Conservation (phyloP, 106 monocot genomes). For the Agapanthus africanus region DNA sequence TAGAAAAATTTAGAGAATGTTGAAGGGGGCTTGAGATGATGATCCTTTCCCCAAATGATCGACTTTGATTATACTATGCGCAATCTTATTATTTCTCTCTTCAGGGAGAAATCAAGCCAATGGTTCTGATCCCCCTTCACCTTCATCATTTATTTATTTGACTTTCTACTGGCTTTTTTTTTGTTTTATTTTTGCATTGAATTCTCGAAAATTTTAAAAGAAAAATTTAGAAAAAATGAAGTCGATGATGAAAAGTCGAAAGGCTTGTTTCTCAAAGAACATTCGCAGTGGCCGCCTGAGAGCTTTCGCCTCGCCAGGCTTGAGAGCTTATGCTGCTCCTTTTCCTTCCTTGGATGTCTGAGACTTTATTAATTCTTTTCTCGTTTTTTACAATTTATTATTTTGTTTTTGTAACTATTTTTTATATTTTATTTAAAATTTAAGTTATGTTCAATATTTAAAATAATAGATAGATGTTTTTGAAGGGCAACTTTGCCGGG, state of each 20-base stretch:
- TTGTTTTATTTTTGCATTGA: neutral
- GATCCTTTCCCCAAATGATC: too few relatives aligned
- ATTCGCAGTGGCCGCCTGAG: too few relatives aligned
- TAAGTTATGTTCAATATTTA: too few relatives aligned
- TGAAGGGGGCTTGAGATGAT: too few relatives aligned
- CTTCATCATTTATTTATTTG: neutral
- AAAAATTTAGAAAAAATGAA: neutral
- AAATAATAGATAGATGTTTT: too few relatives aligned
- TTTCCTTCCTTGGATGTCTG: constrained; percentile 6
- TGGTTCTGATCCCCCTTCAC: neutral
- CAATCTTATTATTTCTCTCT: constrained; percentile 1
- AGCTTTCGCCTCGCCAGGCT: too few relatives aligned
- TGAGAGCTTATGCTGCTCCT: too few relatives aligned
- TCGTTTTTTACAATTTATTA: neutral
- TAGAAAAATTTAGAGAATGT: too few relatives aligned
- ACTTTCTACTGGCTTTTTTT: neutral
- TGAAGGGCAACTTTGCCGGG: too few relatives aligned
- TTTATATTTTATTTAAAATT: too few relatives aligned
- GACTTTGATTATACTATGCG: constrained; percentile 1
- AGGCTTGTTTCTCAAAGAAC: constrained; percentile 9
- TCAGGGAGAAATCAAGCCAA: constrained; percentile 5
- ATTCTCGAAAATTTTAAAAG: too few relatives aligned
- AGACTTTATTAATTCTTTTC: too few relatives aligned
- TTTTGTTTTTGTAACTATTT: neutral
- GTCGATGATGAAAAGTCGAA: neutral